phyloP scores from a whole-genome alignment of 2,329 filamentous ascomycete genomes.

The Aspergillus niger region DNA sequence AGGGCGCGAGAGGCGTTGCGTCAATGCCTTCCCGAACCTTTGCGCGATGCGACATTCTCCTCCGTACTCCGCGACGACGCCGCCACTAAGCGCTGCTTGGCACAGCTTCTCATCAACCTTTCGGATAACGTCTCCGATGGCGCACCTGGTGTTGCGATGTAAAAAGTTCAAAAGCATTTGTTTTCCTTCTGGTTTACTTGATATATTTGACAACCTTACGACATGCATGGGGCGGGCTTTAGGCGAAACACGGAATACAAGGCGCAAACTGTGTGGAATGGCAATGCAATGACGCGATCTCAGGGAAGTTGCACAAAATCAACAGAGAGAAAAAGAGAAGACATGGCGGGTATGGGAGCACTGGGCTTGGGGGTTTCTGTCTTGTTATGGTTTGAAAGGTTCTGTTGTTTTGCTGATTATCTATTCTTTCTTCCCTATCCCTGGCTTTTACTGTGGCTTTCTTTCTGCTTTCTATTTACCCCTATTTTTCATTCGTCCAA shows the following conservation, averaged over 20 bases:
- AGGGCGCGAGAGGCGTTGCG: slow-evolving; percentile 90
- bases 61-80: slow-evolving; percentile 95
- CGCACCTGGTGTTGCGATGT: slow-evolving; percentile 42
- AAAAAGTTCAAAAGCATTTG: slow-evolving; percentile 34
- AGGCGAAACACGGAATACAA: slow-evolving; percentile 43
- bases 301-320: slow-evolving; percentile 12
- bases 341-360: slow-evolving; percentile 3
- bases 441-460: slow-evolving; percentile 22
- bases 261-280: slow-evolving; percentile 39
- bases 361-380: slow-evolving; percentile 15
- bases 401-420: slow-evolving; percentile 9
- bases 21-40: slow-evolving; percentile 95
- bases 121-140: slow-evolving; percentile 77
- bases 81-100: slow-evolving; percentile 93
- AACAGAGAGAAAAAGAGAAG: slow-evolving; percentile 11
- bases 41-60: slow-evolving; percentile 96
- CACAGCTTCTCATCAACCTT: slow-evolving; percentile 95
- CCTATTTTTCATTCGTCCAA: slow-evolving; percentile 20
- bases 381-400: slow-evolving; percentile 20
- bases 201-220: slow-evolving; percentile 40
- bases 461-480: slow-evolving; percentile 27
- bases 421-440: slow-evolving; percentile 16
- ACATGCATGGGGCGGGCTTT: slow-evolving; percentile 45
- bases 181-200: slow-evolving; percentile 34
- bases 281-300: slow-evolving; percentile 20